Conservation (phyloP, 2,329 filamentous ascomycete species). For the Pyrenophora teres region DNA sequence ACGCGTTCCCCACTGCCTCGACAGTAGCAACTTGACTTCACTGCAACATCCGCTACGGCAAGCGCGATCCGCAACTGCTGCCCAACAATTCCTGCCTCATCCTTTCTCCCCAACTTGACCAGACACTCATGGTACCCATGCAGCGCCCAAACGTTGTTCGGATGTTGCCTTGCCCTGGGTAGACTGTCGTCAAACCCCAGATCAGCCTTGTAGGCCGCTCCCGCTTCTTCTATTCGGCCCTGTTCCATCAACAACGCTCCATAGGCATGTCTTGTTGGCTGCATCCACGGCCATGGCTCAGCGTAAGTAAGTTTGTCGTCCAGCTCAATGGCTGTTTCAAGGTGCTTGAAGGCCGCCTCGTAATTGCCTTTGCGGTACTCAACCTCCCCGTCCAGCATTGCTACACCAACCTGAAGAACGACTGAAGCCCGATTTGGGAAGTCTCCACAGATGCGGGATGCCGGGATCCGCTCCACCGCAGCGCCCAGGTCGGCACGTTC, state of each 20-base stretch:
- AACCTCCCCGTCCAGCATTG: slow-evolving; percentile 75
- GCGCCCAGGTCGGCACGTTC: slow-evolving; percentile 58
- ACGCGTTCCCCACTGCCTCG: slow-evolving; percentile 14
- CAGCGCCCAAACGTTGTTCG: slow-evolving; percentile 75
- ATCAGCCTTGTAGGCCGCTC: slow-evolving; percentile 47
- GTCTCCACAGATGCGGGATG: slow-evolving; percentile 61
- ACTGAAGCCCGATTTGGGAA: slow-evolving; percentile 71
- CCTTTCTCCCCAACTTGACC: slow-evolving; percentile 55
- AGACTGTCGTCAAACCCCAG: slow-evolving; percentile 56
- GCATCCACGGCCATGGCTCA: slow-evolving; percentile 83
- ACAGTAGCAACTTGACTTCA: slow-evolving; percentile 65
- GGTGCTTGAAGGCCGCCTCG: slow-evolving; percentile 62
- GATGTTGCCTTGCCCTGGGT: slow-evolving; percentile 68
- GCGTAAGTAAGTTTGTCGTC: slow-evolving; percentile 71
- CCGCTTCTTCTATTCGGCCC: slow-evolving; percentile 51
- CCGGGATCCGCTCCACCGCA: slow-evolving; percentile 59
- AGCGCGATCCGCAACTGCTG: slow-evolving; percentile 58
- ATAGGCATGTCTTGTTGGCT: slow-evolving; percentile 71
- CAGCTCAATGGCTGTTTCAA: slow-evolving; percentile 62
- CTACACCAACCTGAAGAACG: slow-evolving; percentile 62
- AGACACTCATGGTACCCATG: slow-evolving; percentile 76
- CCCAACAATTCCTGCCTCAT: slow-evolving; percentile 55
- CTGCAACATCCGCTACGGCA: slow-evolving; percentile 63
- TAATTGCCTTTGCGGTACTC: slow-evolving; percentile 68
- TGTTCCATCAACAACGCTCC: slow-evolving; percentile 72